phyloP scores from a whole-genome alignment of 768 basidiomycete species.

The Dioszegia aurantiaca region DNA sequence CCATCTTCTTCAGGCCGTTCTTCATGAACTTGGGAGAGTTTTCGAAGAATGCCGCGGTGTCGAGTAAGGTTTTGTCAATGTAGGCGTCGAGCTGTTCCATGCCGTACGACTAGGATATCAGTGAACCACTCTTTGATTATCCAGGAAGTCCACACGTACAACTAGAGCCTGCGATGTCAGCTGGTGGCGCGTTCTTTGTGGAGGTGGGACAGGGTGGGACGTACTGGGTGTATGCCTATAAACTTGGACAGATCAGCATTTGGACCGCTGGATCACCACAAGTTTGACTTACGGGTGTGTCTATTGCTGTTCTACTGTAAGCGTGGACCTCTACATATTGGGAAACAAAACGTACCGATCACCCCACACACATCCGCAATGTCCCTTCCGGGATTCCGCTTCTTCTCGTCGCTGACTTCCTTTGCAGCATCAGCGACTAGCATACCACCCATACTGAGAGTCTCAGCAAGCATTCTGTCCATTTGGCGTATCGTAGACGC shows the following conservation, averaged over 20 bases:
- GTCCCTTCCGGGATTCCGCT: neutral
- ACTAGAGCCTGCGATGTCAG: slow-evolving; percentile 7
- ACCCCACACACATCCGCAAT: slow-evolving; percentile 3
- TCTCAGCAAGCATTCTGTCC: no score
- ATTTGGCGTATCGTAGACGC: neutral
- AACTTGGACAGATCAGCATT: neutral
- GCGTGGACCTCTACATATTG: neutral
- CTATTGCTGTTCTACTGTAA: neutral
- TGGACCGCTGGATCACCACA: neutral
- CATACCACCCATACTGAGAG: slow-evolving; percentile 9
- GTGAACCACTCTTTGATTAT: neutral
- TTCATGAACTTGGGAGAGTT: slow-evolving; percentile 11
- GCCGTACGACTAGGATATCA: slow-evolving; percentile 8
- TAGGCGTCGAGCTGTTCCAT: slow-evolving; percentile 12
- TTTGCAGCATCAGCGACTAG: slow-evolving; percentile 11
- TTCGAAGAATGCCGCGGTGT: slow-evolving; percentile 14
- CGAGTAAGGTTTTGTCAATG: slow-evolving; percentile 12
- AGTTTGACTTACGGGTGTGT: slow-evolving; percentile 5
- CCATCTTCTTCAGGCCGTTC: slow-evolving; percentile 1
- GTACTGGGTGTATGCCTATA: slow-evolving; percentile 12
- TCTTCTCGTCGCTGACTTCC: neutral
- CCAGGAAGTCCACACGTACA: neutral
- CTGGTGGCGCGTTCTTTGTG: neutral
- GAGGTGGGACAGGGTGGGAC: no score
- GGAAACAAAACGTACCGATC: slow-evolving; percentile 4